Conservation (phyloP, 345 rosid genomes). For the Gossypium sturtianum region DNA sequence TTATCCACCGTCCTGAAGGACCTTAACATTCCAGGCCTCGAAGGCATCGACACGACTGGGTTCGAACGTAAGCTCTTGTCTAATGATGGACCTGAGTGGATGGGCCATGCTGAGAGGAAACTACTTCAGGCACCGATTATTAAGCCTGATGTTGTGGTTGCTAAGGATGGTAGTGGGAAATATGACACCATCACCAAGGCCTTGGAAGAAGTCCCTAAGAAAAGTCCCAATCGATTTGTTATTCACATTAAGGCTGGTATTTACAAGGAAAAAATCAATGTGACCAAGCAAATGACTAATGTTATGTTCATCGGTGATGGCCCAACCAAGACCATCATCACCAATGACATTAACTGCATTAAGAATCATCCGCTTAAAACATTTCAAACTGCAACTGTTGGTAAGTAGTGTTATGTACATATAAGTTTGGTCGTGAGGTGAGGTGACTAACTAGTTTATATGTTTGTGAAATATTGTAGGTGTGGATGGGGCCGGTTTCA, state of each 20-base stretch:
- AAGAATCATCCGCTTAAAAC: constrained; percentile 35
- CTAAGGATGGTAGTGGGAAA: constrained; percentile 70
- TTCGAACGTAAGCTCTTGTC: constrained; percentile 31
- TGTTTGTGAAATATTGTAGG: constrained; percentile 25
- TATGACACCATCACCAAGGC: constrained; percentile 54
- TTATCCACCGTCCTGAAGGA: constrained; percentile 29
- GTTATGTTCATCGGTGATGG: constrained; percentile 82
- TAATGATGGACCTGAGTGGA: constrained; percentile 44
- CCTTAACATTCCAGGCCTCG: constrained; percentile 20
- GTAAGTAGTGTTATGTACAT: constrained; percentile 29
- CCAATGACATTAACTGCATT: constrained; percentile 36
- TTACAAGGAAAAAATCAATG: constrained; percentile 47
- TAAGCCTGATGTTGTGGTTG: constrained; percentile 49
- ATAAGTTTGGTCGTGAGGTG: too few relatives aligned
- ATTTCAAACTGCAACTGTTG: constrained; percentile 45
- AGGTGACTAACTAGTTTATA: too few relatives aligned
- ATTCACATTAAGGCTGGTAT: constrained; percentile 61
- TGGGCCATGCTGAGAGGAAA: constrained; percentile 22
- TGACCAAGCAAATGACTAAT: constrained; percentile 27
- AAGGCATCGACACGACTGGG: constrained; percentile 5
- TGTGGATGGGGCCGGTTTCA: constrained; percentile 40
- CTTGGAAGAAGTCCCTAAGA: constrained; percentile 33
- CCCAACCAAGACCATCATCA: constrained; percentile 52
- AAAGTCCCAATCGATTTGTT: constrained; percentile 32
- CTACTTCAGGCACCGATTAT: constrained; percentile 28